Base-by-base conservation (phyloP, 345 rosid species). In the Populus nigra region DNA sequence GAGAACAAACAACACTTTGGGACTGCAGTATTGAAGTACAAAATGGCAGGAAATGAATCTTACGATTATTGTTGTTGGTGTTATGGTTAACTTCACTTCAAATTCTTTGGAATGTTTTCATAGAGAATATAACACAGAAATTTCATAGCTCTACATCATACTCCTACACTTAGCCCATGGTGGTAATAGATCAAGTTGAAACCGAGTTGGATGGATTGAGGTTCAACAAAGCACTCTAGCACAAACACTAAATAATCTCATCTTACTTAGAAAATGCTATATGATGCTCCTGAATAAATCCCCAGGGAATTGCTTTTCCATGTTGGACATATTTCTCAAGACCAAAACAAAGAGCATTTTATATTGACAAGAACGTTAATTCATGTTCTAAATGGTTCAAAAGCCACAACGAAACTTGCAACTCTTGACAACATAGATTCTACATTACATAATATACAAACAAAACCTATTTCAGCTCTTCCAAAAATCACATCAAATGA, bases 401-500 rank as follows among this genome's bases (percentile, higher is more conserved):
- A 63, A 35, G 2, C 27, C 41, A 8, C 27, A 20, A 1, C 12
- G 20, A 15, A 65, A 50, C 25, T 11, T 27, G 50, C 72, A 72
- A 78, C 59, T 38, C 38, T 3, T 35, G 16, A 50, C 25, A 49
- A n/a, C 33, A 2, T 25, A 25, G 66, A 71, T 22, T 23, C 35
- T 68, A 38, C 61, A 38, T 59, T n/a, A 50, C 49, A 39, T 67
- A 31, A 11, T 43, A 43, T 68, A 76, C 33, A 59, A 31, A 23
- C 22, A 65, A 25, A 66, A 17, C 66, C 31, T 7, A 20, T 50
- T 17, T 33, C 18, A 27, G 68, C 47, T 33, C n/a, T 68, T 36
- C 1, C 29, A 8, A 72, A 72, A 78, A 70, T 70, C n/a, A 65
- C 65, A 66, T 71, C 75, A 70, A 15, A 49, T 29, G 36, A 12